Percentiles rank a stretch among this genome's conserved stretches.
phyloP scores from a whole-genome alignment of 352 stramenopile species.

The Thalassiosira exigua region DNA sequence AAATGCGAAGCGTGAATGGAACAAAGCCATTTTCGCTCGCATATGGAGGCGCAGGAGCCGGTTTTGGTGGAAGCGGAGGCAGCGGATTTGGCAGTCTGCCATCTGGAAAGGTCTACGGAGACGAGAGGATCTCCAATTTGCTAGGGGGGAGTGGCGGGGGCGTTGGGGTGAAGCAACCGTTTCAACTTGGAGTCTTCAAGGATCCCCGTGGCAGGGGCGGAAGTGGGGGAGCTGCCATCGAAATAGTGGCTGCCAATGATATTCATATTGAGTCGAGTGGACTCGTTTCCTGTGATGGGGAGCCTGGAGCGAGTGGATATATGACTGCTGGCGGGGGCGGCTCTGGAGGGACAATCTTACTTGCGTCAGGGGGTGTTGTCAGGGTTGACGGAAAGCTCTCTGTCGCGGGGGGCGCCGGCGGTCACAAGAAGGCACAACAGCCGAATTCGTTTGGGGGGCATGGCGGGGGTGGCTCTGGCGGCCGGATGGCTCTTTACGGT shows the following conservation, averaged over 20 bases:
- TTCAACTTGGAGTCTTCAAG: slow-evolving; percentile 71
- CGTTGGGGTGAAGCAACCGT: slow-evolving; percentile 87
- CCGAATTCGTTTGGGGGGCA: slow-evolving; percentile 48
- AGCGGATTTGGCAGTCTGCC: slow-evolving; percentile 75
- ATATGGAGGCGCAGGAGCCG: slow-evolving; percentile 87
- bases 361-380: slow-evolving; percentile 77
- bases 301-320: slow-evolving; percentile 65
- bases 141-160: slow-evolving; percentile 91
- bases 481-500: slow-evolving; percentile 82
- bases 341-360: slow-evolving; percentile 80
- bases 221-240: slow-evolving; percentile 89
- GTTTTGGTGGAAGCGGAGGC: slow-evolving; percentile 65
- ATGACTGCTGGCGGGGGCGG: slow-evolving; percentile 82
- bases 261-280: slow-evolving; percentile 89
- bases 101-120: slow-evolving; percentile 54
- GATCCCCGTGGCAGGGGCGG: slow-evolving; percentile 86
- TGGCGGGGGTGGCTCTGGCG: slow-evolving; percentile 82
- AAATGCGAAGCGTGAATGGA: slow-evolving; percentile 74
- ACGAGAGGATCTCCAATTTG: slow-evolving; percentile 85
- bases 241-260: slow-evolving; percentile 93
- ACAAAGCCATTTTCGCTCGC: slow-evolving; percentile 90
- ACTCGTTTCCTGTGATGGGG: slow-evolving; percentile 87
- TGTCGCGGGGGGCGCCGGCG: slow-evolving; percentile 87
- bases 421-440: slow-evolving; percentile 48
- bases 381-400: slow-evolving; percentile 84